These are phyloP conservation scores for Sinapis alba DNA, from an alignment of 441 rosid genomes.

Conservation along the genomic window DNA sequence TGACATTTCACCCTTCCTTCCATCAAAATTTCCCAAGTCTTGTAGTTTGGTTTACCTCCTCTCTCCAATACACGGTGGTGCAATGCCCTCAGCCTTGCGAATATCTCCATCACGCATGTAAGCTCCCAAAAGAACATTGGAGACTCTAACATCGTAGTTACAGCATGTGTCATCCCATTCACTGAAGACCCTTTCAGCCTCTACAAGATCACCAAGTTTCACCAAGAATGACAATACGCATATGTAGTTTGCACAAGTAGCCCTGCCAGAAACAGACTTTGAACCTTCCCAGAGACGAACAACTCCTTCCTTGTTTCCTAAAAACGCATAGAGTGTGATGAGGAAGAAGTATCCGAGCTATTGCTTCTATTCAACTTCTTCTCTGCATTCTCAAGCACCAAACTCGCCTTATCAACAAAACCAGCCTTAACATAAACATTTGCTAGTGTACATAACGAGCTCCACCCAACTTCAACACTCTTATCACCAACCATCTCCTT, in stretches of 20 bases:
- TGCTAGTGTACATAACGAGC: slow-evolving; percentile 52
- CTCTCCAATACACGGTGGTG: slow-evolving; percentile 49
- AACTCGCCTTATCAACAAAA: slow-evolving; percentile 45
- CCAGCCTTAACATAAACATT: slow-evolving; percentile 56
- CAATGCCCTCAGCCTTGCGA: slow-evolving; percentile 52
- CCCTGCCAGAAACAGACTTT: slow-evolving; percentile 48
- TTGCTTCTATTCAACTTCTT: slow-evolving; percentile 45
- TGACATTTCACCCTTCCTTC: slow-evolving; percentile 60
- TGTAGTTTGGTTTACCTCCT: slow-evolving; percentile 71
- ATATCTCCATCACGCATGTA: slow-evolving; percentile 51
- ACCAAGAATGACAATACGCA: slow-evolving; percentile 57
- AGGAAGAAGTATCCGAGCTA: slow-evolving; percentile 60
- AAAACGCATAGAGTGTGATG: slow-evolving; percentile 49
- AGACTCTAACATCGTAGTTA: slow-evolving; percentile 63
- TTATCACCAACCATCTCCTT: slow-evolving; percentile 54
- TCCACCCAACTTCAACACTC: slow-evolving; percentile 62
- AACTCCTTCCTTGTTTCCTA: slow-evolving; percentile 54
- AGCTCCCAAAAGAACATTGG: slow-evolving; percentile 71
- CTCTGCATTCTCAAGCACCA: slow-evolving; percentile 51
- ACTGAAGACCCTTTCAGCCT: slow-evolving; percentile 53
- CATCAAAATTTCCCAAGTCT: slow-evolving; percentile 74
- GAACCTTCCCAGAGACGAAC: slow-evolving; percentile 59
- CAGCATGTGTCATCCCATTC: slow-evolving; percentile 59
- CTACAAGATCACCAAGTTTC: slow-evolving; percentile 51
- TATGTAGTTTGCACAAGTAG: slow-evolving; percentile 59